Percentiles rank a stretch among this genome's conserved stretches.
Evolutionary conservation across 2,329 filamentous ascomycete genomes (phyloP).

Genomic region (Rutstroemia sp.): DNA sequence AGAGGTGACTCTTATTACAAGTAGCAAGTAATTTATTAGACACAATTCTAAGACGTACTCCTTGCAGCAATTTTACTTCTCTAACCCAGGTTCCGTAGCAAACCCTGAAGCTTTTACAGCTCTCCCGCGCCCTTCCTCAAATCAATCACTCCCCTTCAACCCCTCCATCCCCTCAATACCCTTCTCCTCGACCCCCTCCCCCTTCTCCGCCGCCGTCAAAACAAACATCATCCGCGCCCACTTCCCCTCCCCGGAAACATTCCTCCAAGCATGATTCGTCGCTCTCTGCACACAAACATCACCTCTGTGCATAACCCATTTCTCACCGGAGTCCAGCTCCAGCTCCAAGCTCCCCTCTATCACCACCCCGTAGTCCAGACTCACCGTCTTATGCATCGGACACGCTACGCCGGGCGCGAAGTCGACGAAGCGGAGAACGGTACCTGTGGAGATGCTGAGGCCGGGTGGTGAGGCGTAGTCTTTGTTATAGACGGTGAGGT

Average conservation of each 20-base stretch:
- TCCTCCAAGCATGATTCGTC: conserved; percentile 37
- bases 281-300: conserved; percentile 38
- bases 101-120: background rate
- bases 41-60: too few relatives aligned
- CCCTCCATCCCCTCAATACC: background rate
- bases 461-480: conserved; percentile 19
- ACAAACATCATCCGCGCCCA: conserved; percentile 27
- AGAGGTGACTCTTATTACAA: too few relatives aligned
- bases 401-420: conserved; percentile 16
- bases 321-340: conserved; percentile 35
- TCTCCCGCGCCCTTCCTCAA: background rate
- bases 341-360: conserved; percentile 35
- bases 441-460: conserved; percentile 15
- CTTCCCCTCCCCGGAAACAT: conserved; percentile 14
- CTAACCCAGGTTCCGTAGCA: too few relatives aligned
- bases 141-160: background rate
- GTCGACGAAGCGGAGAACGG: conserved; percentile 22
- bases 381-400: conserved; percentile 38
- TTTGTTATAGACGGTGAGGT: conserved; percentile 14
- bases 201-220: conserved; percentile 11
- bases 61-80: too few relatives aligned
- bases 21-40: too few relatives aligned
- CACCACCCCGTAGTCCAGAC: conserved; percentile 36
- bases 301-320: conserved; percentile 32
- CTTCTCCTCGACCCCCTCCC: conserved; percentile 13